phyloP scores from a whole-genome alignment of 2,329 filamentous ascomycete species.

The Colletotrichum sp. region DNA sequence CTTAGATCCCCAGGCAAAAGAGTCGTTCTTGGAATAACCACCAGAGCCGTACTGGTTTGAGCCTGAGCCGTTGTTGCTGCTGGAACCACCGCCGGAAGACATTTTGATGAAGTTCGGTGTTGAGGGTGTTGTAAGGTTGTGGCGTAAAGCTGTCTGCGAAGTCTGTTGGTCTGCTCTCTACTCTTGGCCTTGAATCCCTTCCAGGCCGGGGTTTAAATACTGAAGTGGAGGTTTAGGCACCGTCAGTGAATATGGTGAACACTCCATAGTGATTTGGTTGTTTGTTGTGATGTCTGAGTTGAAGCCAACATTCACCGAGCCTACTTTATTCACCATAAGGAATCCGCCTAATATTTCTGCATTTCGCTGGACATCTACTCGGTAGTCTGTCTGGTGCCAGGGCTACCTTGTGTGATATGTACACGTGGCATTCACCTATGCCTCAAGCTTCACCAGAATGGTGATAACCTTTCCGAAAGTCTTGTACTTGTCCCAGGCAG shows the following conservation, averaged over 20 bases:
- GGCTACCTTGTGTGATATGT: too few species aligned
- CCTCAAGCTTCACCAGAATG: constrained; percentile 7
- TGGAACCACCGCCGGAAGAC: neutral
- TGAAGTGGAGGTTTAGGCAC: neutral
- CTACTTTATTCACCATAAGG: neutral
- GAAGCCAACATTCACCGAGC: neutral
- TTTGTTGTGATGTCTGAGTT: neutral
- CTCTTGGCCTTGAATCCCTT: neutral
- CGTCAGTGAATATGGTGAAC: neutral
- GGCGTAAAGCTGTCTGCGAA: neutral
- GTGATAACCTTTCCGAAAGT: neutral
- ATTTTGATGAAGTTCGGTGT: neutral
- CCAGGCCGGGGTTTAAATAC: neutral
- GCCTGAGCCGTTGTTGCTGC: neutral
- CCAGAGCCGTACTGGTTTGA: neutral
- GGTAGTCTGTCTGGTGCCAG: neutral
- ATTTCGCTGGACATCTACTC: neutral
- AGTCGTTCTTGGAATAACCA: neutral
- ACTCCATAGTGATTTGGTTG: neutral
- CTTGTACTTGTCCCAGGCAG: constrained; percentile 3
- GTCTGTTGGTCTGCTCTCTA: neutral
- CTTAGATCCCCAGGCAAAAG: neutral
- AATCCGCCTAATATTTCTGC: neutral
- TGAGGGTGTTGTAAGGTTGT: neutral
- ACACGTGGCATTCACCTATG: neutral